A percentile compares a stretch with the other conserved stretches of the same genome.
These are phyloP conservation scores for Verticillium zaregamsianum DNA, from an alignment of 2,329 filamentous ascomycete species.

Conservation along the genomic window DNA sequence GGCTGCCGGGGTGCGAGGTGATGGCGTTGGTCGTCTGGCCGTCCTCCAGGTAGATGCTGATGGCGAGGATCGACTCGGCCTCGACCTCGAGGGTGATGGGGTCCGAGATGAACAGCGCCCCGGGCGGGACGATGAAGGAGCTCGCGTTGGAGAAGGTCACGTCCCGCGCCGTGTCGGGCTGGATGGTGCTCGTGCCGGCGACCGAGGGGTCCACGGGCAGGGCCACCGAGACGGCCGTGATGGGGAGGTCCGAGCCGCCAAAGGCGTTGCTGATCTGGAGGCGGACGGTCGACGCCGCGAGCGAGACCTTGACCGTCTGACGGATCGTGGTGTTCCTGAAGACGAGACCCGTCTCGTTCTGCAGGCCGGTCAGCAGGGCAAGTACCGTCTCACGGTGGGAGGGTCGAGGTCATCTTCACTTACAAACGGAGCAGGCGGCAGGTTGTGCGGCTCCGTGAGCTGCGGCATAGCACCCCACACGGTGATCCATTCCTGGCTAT, in stretches of 20 bases:
- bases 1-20: slow-evolving; percentile 57
- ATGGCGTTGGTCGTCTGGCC: slow-evolving; percentile 52
- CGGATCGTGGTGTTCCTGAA: slow-evolving; percentile 58
- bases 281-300: slow-evolving; percentile 48
- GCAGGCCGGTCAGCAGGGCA: background rate
- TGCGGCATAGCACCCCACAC: slow-evolving; percentile 62
- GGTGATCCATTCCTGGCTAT: slow-evolving; percentile 51
- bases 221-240: slow-evolving; percentile 53
- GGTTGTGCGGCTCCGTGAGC: slow-evolving; percentile 53
- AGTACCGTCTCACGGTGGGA: background rate
- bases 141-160: slow-evolving; percentile 52
- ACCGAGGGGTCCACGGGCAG: slow-evolving; percentile 42
- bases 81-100: slow-evolving; percentile 47
- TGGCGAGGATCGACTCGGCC: slow-evolving; percentile 42
- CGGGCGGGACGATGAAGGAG: slow-evolving; percentile 46
- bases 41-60: slow-evolving; percentile 53
- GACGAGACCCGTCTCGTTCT: slow-evolving; percentile 48
- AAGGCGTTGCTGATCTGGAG: slow-evolving; percentile 60
- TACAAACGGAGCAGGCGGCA: slow-evolving; percentile 54
- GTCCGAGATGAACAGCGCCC: slow-evolving; percentile 55
- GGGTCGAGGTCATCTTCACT: slow-evolving; percentile 15
- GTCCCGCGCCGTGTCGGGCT: slow-evolving; percentile 38
- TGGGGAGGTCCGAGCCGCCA: slow-evolving; percentile 50
- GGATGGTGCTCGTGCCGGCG: slow-evolving; percentile 44
- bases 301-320: slow-evolving; percentile 55